Base-by-base conservation (phyloP, 495 filamentous ascomycete genomes). In the Penicillium macrosclerotiorum region DNA sequence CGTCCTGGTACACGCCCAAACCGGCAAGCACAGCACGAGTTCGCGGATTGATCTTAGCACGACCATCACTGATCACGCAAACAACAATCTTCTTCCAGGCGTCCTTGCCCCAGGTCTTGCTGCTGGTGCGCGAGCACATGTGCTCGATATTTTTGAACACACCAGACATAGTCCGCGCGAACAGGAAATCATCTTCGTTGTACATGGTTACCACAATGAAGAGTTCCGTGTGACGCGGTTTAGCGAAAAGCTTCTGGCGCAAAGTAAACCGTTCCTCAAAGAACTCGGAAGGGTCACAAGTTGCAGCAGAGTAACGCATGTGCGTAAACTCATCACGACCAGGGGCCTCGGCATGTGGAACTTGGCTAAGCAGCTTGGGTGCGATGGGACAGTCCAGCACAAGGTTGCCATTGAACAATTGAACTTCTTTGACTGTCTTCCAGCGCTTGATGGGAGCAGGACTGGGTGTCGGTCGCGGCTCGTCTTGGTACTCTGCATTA, bases 51-150 rank as follows among this genome's bases (percentile, higher is more conserved):
- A 99, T 97, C 74, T 99, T 99, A 31, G 85, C 89, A 83, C 93
- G 93, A 45, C 94, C 94, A 55, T 99, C 94, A 51, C 91, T 96
- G 45, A 99, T 92, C 14, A 99, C 83, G 61, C 94, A 99, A 12
- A 99, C 94, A 9, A 99, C 94, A 51, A 99, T 95, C 74, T 97
- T 97, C 73, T 97, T 97, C 94, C 94, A 99, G 4, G 91, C 89
- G 57, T 99, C 93, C 66, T 88, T 90, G 46, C 94, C 94, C 94
- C 94, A 99, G 1, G 91, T 99, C 68, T 92, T 94, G 64, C 90
- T 95, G 53, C 83, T 85, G 5, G 84, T 86, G 26, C 92, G 78
- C 27, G 82, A 88, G 72, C 91, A 95, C 88, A 99, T 94, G 71
- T 90, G 89, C 67, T 96, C 89, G 53, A 99, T 86, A 61, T 99